Conservation (phyloP, 164 flowering plant genomes). For the Aristolochia fimbriata region DNA sequence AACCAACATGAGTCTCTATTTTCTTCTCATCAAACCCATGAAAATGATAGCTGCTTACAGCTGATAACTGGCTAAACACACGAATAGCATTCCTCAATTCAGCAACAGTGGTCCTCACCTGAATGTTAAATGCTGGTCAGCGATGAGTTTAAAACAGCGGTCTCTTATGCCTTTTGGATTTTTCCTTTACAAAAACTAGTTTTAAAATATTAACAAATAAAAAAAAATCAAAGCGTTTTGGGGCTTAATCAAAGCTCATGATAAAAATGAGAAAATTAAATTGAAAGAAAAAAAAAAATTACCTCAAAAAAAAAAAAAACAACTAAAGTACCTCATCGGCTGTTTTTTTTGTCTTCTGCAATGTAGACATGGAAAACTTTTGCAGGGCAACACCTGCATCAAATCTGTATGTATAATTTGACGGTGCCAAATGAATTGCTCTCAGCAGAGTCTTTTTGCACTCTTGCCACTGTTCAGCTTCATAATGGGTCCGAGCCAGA, state of each 20-base stretch:
- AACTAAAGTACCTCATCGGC: conserved; percentile 68
- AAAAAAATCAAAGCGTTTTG: not conserved
- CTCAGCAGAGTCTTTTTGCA: conserved; percentile 80
- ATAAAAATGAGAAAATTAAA: not conserved
- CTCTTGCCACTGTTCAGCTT: conserved; percentile 99
- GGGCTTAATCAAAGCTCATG: not conserved
- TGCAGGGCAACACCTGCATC: conserved; percentile 94
- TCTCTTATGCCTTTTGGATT: not conserved
- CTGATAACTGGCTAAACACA: conserved; percentile 75
- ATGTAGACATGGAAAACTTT: conserved; percentile 82
- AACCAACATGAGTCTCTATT: conserved; percentile 89
- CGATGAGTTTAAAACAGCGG: not conserved
- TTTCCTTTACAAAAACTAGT: too few species aligned
- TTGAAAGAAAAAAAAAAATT: not conserved
- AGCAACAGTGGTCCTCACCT: conserved; percentile 83
- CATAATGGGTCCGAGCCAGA: conserved; percentile 92
- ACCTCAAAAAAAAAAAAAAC: not conserved
- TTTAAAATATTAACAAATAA: not conserved
- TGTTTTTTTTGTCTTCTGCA: conserved; percentile 76
- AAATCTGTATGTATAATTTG: conserved; percentile 84
- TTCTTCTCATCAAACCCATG: conserved; percentile 98
- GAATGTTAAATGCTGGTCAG: conserved; percentile 3
- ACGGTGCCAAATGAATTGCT: conserved; percentile 93
- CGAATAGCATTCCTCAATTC: conserved; percentile 94
- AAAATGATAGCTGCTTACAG: conserved; percentile 66